Evolutionary conservation across 305 asterid genomes (phyloP).

Genomic region (Fraxinus baroniana): DNA sequence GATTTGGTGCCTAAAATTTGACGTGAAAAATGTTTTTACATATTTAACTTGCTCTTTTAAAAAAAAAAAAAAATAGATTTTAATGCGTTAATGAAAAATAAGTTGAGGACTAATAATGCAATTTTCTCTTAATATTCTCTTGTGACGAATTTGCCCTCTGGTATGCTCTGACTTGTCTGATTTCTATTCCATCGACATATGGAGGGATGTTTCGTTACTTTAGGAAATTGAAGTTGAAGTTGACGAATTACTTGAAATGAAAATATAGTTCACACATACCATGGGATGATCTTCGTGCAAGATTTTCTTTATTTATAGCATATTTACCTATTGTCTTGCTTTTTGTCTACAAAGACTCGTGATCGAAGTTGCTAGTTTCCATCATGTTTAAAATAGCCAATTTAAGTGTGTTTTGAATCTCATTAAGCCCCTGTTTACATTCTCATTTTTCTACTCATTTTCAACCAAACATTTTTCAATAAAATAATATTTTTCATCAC

Average conservation of each 20-base stretch:
- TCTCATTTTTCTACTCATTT: no score
- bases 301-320: background rate
- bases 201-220: background rate
- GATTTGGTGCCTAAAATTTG: background rate
- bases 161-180: background rate
- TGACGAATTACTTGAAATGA: background rate
- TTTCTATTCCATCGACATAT: no score
- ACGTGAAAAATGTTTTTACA: background rate
- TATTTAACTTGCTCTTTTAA: background rate
- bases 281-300: background rate
- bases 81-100: background rate
- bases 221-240: background rate
- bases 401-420: no score
- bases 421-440: no score
- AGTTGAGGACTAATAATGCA: background rate
- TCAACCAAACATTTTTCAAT: no score
- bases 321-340: background rate
- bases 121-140: background rate
- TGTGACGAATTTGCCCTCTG: conserved; percentile 30
- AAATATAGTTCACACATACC: background rate
- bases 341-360: background rate
- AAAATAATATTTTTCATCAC: no score
- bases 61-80: no score
- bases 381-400: background rate
- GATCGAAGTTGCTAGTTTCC: background rate